Percentiles rank a stretch among this genome's conserved stretches.
These are phyloP conservation scores for Eucalyptus marginata DNA, from an alignment of 345 rosid species.

Conservation along the genomic window DNA sequence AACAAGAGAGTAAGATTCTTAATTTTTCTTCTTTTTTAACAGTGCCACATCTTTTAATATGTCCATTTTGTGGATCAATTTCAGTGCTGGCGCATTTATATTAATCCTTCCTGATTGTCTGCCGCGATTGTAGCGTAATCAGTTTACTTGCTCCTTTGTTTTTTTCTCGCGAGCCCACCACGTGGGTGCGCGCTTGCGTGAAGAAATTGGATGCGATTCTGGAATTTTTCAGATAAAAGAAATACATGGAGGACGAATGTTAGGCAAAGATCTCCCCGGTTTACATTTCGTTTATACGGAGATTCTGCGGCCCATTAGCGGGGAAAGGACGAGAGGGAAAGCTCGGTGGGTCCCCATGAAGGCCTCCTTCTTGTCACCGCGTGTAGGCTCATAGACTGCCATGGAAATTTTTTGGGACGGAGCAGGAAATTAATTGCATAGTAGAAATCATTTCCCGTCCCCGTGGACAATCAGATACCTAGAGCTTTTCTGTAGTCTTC, in stretches of 20 bases:
- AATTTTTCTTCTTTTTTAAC: background rate
- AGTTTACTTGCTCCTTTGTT: background rate
- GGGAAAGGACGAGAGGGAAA: background rate
- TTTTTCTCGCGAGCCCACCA: background rate
- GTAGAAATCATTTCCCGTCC: background rate
- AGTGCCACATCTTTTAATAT: background rate
- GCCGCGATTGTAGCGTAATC: background rate
- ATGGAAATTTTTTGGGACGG: background rate
- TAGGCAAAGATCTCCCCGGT: background rate
- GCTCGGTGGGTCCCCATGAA: background rate
- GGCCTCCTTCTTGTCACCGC: background rate
- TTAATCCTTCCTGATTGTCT: background rate
- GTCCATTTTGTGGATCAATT: background rate
- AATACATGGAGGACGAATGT: background rate
- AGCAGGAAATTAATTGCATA: background rate
- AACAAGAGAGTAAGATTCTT: slow-evolving; percentile 54
- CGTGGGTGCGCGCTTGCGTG: background rate
- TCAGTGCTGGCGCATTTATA: background rate
- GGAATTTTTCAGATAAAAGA: background rate
- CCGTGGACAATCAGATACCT: background rate
- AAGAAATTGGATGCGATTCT: background rate
- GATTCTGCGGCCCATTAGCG: background rate
- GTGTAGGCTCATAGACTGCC: background rate
- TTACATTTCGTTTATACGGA: background rate
- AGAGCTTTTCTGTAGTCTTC: background rate